phyloP scores from a whole-genome alignment of 345 rosid genomes.

The Syzygium aromaticum region DNA sequence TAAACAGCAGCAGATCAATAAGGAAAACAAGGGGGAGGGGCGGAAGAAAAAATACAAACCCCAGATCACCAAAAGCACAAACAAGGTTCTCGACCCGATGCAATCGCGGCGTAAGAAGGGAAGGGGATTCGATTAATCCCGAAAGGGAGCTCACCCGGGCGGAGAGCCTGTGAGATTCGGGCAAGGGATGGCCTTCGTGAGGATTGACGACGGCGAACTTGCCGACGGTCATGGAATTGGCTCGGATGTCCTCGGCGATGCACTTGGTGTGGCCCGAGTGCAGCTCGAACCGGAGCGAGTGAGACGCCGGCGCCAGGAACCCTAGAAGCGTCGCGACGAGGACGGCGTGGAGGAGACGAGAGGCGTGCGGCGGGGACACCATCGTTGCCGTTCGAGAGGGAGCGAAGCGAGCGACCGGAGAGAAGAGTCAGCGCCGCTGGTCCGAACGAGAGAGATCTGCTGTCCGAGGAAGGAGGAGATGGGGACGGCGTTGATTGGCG shows the following conservation, averaged over 20 bases:
- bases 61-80: not conserved
- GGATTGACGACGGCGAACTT: slow-evolving; percentile 72
- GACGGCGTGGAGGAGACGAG: not conserved
- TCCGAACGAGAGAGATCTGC: not conserved
- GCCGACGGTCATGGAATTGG: slow-evolving; percentile 83
- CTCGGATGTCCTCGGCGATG: slow-evolving; percentile 79
- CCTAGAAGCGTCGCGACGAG: not conserved
- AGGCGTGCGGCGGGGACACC: not conserved
- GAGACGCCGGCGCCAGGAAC: slow-evolving; percentile 14
- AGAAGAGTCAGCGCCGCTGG: no score
- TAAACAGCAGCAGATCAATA: not conserved
- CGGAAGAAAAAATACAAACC: not conserved
- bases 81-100: no score
- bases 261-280: slow-evolving; percentile 78
- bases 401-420: no score
- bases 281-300: slow-evolving; percentile 68
- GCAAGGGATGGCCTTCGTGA: slow-evolving; percentile 55
- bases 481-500: not conserved
- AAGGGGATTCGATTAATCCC: no score
- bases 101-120: no score
- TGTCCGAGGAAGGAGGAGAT: not conserved
- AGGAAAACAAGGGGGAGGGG: not conserved
- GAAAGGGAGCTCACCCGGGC: slow-evolving; percentile 33
- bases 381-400: not conserved
- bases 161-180: slow-evolving; percentile 66